Percentiles rank a stretch among this genome's conserved stretches.
Evolutionary conservation across 495 filamentous ascomycete species (phyloP).

Genomic region (Lasiosphaeria ovina): DNA sequence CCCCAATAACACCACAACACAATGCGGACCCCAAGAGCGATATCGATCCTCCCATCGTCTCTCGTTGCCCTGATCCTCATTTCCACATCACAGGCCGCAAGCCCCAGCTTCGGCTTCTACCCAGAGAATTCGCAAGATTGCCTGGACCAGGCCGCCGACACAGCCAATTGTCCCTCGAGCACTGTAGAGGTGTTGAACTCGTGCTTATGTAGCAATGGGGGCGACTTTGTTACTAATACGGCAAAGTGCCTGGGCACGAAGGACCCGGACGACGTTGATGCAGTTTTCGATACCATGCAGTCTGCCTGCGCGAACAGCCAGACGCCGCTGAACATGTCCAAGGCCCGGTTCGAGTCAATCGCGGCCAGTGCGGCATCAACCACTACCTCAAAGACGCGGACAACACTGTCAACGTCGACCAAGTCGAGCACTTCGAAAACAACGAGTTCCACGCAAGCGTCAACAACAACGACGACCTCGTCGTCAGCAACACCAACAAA

Average conservation of each 20-base stretch:
- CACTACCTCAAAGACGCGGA: not conserved
- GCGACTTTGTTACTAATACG: slow-evolving; percentile 43
- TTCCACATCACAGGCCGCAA: slow-evolving; percentile 20
- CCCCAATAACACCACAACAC: slow-evolving; percentile 2
- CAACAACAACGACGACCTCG: too few species aligned
- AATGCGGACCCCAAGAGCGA: slow-evolving; percentile 19
- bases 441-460: not conserved
- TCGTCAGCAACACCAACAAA: not conserved
- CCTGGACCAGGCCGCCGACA: slow-evolving; percentile 33
- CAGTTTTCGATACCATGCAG: slow-evolving; percentile 38
- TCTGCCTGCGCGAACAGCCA: slow-evolving; percentile 28
- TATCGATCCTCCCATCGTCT: slow-evolving; percentile 18
- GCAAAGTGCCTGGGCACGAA: slow-evolving; percentile 39
- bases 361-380: not conserved
- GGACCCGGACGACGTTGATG: slow-evolving; percentile 28
- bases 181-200: slow-evolving; percentile 36
- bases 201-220: slow-evolving; percentile 44
- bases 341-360: slow-evolving; percentile 25
- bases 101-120: slow-evolving; percentile 45
- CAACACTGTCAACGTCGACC: not conserved
- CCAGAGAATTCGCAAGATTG: slow-evolving; percentile 40
- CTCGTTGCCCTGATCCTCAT: slow-evolving; percentile 34
- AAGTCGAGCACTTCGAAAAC: slow-evolving; percentile 8
- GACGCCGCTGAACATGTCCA: slow-evolving; percentile 27
- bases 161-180: slow-evolving; percentile 30